Percentiles rank a stretch among this genome's conserved stretches.
These are phyloP conservation scores for Lophium mytilinum DNA, from an alignment of 495 filamentous ascomycete genomes.

Conservation along the genomic window DNA sequence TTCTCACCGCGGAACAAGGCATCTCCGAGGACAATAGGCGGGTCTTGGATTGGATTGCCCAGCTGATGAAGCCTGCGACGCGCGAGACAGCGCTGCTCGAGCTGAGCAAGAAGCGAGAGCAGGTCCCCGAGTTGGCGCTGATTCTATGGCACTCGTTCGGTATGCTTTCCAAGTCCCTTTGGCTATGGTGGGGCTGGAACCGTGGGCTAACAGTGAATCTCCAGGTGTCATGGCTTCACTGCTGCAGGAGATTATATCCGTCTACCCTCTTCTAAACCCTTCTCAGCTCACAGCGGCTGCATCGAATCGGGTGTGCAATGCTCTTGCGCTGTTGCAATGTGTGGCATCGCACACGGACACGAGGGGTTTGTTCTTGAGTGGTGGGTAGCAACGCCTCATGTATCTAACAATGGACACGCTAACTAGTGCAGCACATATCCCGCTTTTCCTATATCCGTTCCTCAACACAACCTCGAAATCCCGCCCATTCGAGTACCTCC, in stretches of 20 bases:
- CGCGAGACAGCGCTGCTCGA: slow-evolving; percentile 89
- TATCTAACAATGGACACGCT: background rate
- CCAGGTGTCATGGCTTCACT: slow-evolving; percentile 96
- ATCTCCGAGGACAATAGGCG: slow-evolving; percentile 87
- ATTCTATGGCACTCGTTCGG: slow-evolving; percentile 99
- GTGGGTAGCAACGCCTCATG: slow-evolving; percentile 40
- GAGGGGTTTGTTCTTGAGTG: slow-evolving; percentile 81
- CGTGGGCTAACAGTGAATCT: background rate
- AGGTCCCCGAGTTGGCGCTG: slow-evolving; percentile 90
- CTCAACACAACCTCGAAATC: slow-evolving; percentile 99
- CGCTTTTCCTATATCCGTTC: slow-evolving; percentile 96
- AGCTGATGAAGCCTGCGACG: slow-evolving; percentile 78
- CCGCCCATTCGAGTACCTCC: slow-evolving; percentile 94
- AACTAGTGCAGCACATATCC: slow-evolving; percentile 74
- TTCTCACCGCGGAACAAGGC: slow-evolving; percentile 39
- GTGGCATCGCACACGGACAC: slow-evolving; percentile 98
- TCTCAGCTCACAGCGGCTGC: slow-evolving; percentile 94
- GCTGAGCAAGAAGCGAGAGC: slow-evolving; percentile 96
- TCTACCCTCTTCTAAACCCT: slow-evolving; percentile 92
- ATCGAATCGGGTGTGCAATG: slow-evolving; percentile 96
- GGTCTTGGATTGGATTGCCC: slow-evolving; percentile 86
- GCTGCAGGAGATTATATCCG: slow-evolving; percentile 96
- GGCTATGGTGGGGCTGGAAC: background rate
- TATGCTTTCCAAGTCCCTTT: slow-evolving; percentile 39
- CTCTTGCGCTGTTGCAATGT: slow-evolving; percentile 90